Evolutionary conservation across 2,329 filamentous ascomycete species (phyloP).

Genomic region (Beauveria caledonica): DNA sequence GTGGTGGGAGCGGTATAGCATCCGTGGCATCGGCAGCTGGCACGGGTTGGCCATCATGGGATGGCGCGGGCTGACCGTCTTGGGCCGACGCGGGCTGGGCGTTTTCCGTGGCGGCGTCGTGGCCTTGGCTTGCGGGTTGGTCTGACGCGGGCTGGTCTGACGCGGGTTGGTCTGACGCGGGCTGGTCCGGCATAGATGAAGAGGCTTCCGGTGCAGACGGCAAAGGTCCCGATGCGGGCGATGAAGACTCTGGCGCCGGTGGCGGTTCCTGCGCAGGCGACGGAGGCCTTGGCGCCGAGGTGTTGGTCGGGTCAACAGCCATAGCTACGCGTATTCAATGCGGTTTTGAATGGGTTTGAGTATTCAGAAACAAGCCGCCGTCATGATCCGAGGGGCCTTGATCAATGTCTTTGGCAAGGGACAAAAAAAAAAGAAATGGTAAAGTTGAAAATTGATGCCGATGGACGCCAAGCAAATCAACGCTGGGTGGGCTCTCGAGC

Average conservation of each 20-base stretch:
- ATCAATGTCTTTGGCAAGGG: neutral
- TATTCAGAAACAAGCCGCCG: neutral
- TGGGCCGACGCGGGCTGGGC: neutral
- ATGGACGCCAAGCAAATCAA: neutral
- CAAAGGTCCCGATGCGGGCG: neutral
- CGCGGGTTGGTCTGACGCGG: neutral
- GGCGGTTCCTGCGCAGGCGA: neutral
- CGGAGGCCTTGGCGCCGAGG: neutral
- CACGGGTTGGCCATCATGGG: neutral
- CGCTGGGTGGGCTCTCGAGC: too few species aligned
- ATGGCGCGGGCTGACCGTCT: neutral
- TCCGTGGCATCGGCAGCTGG: neutral
- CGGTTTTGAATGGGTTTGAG: neutral
- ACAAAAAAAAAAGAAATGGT: neutral
- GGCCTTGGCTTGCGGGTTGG: neutral
- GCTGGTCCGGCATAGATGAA: neutral
- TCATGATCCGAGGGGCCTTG: neutral
- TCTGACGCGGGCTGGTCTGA: neutral
- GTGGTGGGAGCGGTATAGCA: neutral
- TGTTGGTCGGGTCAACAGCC: neutral
- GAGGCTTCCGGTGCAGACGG: neutral
- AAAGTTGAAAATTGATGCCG: neutral
- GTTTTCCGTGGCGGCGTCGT: neutral
- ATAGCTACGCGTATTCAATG: neutral
- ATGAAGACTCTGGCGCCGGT: neutral